phyloP scores from a whole-genome alignment of 164 flowering plant species.

The Nymphaea thermarum region DNA sequence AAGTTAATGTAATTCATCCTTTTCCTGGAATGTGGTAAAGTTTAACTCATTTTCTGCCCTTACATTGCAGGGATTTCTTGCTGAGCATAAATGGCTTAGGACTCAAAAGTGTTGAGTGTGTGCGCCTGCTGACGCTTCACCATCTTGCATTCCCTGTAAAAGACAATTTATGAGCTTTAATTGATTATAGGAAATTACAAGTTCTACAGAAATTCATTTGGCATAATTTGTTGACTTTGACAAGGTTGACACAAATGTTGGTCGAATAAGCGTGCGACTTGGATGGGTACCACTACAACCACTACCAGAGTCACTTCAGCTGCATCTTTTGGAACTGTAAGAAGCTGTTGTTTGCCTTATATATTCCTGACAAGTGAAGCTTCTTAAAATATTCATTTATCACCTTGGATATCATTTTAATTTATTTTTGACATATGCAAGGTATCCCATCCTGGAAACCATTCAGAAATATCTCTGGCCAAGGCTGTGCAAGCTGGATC shows the following conservation, averaged over 20 bases:
- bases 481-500: slow-evolving; percentile 57
- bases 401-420: not conserved
- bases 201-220: not conserved
- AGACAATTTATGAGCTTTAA: not conserved
- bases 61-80: slow-evolving; percentile 54
- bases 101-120: slow-evolving; percentile 93
- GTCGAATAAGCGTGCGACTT: slow-evolving; percentile 65
- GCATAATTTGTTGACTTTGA: slow-evolving; percentile 1
- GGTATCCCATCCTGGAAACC: slow-evolving; percentile 61
- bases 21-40: not conserved
- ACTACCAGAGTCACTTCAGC: slow-evolving; percentile 52
- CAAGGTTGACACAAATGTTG: slow-evolving; percentile 93
- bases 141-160: slow-evolving; percentile 98
- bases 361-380: not conserved
- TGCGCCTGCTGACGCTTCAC: slow-evolving; percentile 87
- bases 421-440: slow-evolving; percentile 1
- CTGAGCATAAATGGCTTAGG: slow-evolving; percentile 86
- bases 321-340: slow-evolving; percentile 70
- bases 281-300: slow-evolving; percentile 97
- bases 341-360: slow-evolving; percentile 8
- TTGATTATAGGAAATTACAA: not conserved
- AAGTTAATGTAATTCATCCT: not conserved
- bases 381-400: not conserved
- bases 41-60: not conserved
- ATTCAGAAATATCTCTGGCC: slow-evolving; percentile 90